These are phyloP conservation scores for Phylloporus sp. DNA, from an alignment of 768 basidiomycete genomes.

Conservation along the genomic window DNA sequence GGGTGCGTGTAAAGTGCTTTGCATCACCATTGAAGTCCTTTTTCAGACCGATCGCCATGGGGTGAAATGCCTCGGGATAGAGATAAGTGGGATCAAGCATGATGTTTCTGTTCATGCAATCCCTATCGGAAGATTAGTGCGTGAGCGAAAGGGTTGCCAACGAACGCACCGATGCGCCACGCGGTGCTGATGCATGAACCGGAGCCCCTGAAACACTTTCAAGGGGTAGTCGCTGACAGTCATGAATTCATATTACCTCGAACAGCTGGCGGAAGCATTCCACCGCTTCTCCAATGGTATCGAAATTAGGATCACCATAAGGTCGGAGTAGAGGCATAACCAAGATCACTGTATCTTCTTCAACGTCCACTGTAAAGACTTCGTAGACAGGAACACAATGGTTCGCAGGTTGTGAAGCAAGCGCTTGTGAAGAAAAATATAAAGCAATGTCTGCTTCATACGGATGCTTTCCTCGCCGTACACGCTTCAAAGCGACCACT, in stretches of 20 bases:
- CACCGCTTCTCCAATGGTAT: slow-evolving; percentile 12
- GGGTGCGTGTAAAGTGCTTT: not conserved
- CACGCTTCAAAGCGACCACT: slow-evolving; percentile 28
- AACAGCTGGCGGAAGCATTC: slow-evolving; percentile 30
- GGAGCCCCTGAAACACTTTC: slow-evolving; percentile 14
- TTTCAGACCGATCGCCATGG: not conserved
- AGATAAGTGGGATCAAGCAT: slow-evolving; percentile 20
- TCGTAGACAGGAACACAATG: slow-evolving; percentile 27
- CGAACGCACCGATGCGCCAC: slow-evolving; percentile 5
- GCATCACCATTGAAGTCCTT: not conserved
- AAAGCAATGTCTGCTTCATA: slow-evolving; percentile 22
- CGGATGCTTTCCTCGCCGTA: slow-evolving; percentile 12
- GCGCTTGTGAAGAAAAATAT: slow-evolving; percentile 12
- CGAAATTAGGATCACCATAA: slow-evolving; percentile 22
- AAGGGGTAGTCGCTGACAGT: not conserved
- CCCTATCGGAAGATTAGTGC: slow-evolving; percentile 6
- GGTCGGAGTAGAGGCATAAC: slow-evolving; percentile 34
- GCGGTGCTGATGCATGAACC: slow-evolving; percentile 19
- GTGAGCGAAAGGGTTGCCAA: not conserved
- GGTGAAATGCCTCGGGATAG: not conserved
- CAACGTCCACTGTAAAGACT: slow-evolving; percentile 6
- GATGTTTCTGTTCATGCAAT: slow-evolving; percentile 18
- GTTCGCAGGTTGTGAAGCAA: slow-evolving; percentile 12
- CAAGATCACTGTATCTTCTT: slow-evolving; percentile 7
- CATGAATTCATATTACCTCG: slow-evolving; percentile 16